Base-by-base conservation (phyloP, 176 grass and related monocot genomes). In the Tillandsia leiboldiana region DNA sequence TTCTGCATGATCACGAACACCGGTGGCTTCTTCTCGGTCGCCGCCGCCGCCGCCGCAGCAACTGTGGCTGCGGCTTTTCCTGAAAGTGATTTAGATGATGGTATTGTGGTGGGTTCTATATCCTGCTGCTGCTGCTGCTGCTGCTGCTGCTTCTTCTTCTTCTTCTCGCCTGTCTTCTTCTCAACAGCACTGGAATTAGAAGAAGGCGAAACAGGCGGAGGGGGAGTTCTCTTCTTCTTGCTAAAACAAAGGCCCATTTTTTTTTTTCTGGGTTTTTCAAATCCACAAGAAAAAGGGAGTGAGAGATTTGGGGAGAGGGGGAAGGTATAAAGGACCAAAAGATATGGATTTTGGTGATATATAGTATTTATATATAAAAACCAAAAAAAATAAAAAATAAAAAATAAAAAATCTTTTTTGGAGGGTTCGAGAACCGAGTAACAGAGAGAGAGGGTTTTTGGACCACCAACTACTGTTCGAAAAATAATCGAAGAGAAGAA, bases 241-340 rank as follows among this genome's bases (percentile, higher is more conserved):
- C 94, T 93, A 68, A 87, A 85, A 57, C 94, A 99, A 73, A 93
- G 84, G 11, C 94, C 89, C 94, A 93, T 99, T 75, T 71, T 27
- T 42, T 33, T 42, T 42, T 6, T 42, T 42, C 33, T 42, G 4
- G 33, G 4, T 5, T 42, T 42, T 53, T 56, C 66, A 23, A 72
- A 26, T 7, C 12, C 42, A 66, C 51, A 53, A 49, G 51, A 42
- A 10, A 12, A 2, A 49, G 15, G 9, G 14, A 47, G 59, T 24
- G 24, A 72, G 57, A 49, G 51, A 8, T 11, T 71, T 13, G 56
- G 18, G 23, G 48, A 50, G 15, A 73, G 57, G 33, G 33, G 4
- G 33, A 42, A 51, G 49, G 29, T 58, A 61, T 12, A 57, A 14
- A 77, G 51, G 56, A 78, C 24, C 63, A 70, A 77, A 77, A 50